A percentile compares a stretch with the other conserved stretches of the same genome.
phyloP scores from a whole-genome alignment of 805 yeast genomes.

The Brettanomyces naardenensis region DNA sequence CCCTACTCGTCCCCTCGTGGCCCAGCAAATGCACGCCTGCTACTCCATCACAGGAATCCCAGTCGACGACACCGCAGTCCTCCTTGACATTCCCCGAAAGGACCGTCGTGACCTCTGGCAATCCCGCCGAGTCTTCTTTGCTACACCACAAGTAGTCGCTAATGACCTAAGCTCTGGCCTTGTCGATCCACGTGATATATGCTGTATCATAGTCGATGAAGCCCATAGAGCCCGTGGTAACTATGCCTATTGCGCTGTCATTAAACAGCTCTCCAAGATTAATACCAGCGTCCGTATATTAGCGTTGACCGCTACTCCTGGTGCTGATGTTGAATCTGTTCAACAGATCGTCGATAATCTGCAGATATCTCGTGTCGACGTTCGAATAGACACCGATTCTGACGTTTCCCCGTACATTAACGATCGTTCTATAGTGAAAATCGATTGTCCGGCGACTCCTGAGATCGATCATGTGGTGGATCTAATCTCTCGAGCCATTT shows the following conservation, averaged over 20 bases:
- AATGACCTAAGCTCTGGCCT: constrained; percentile 75
- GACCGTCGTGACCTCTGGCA: constrained; percentile 77
- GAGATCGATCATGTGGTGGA: constrained; percentile 53
- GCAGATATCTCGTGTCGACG: constrained; percentile 67
- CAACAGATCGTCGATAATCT: constrained; percentile 76
- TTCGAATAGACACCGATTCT: constrained; percentile 75
- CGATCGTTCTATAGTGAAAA: constrained; percentile 49
- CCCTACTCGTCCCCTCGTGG: constrained; percentile 92
- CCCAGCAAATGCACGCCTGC: constrained; percentile 94
- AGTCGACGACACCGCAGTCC: constrained; percentile 65
- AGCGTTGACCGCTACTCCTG: constrained; percentile 95
- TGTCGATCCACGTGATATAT: constrained; percentile 67
- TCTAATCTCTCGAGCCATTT: constrained; percentile 52
- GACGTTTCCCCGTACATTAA: constrained; percentile 81
- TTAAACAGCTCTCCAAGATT: constrained; percentile 52
- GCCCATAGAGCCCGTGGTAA: constrained; percentile 82
- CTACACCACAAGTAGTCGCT: constrained; percentile 95
- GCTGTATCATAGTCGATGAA: constrained; percentile 82
- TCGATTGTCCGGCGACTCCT: constrained; percentile 43
- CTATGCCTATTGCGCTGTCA: constrained; percentile 84
- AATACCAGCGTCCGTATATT: constrained; percentile 64
- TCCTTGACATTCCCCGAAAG: constrained; percentile 43
- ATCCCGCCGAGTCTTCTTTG: constrained; percentile 70
- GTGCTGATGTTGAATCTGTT: constrained; percentile 78
- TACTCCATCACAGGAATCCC: constrained; percentile 81